phyloP scores from a whole-genome alignment of 805 yeast genomes.

The Ogataea populi-albae region DNA sequence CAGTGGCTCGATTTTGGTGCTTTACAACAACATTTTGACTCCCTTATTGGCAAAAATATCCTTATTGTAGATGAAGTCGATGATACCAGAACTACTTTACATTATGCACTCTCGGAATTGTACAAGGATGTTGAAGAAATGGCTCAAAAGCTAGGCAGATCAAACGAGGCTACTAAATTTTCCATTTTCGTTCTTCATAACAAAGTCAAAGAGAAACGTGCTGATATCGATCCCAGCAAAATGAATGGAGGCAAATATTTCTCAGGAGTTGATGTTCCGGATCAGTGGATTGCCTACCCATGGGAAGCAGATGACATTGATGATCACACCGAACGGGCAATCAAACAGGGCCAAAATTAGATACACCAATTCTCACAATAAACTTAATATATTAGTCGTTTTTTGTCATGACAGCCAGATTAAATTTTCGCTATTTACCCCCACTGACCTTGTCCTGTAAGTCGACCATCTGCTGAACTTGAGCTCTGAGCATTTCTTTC shows the following conservation, averaged over 20 bases:
- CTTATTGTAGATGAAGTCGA: conserved; percentile 89
- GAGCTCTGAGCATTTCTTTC: conserved; percentile 78
- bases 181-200: conserved; percentile 81
- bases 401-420: too few species aligned
- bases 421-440: too few species aligned
- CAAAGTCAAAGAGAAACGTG: conserved; percentile 78
- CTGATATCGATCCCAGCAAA: conserved; percentile 61
- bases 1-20: conserved; percentile 89
- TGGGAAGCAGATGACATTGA: conserved; percentile 88
- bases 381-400: conserved; percentile 6
- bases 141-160: conserved; percentile 57
- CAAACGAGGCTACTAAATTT: conserved; percentile 59
- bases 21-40: conserved; percentile 63
- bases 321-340: conserved; percentile 63
- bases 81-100: conserved; percentile 86
- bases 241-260: conserved; percentile 64
- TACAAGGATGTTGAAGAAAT: conserved; percentile 61
- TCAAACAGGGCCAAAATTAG: conserved; percentile 59
- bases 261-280: conserved; percentile 73
- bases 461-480: conserved; percentile 82
- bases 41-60: conserved; percentile 76
- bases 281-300: conserved; percentile 85
- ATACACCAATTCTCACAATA: neutral
- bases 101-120: conserved; percentile 77
- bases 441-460: too few species aligned